phyloP scores from a whole-genome alignment of 139 green algal species.

The Nannochloris sp. region DNA sequence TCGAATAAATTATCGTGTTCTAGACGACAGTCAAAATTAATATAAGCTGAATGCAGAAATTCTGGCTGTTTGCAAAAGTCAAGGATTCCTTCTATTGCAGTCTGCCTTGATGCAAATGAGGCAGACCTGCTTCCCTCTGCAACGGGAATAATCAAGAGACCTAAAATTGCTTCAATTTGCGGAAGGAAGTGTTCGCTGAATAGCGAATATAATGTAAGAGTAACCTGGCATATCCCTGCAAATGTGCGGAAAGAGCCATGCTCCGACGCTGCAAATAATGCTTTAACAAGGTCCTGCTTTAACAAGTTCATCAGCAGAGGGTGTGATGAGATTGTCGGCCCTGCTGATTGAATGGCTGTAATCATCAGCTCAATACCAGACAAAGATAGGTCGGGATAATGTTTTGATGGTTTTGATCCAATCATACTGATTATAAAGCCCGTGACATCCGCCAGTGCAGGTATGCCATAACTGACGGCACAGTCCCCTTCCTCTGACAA shows the following conservation, averaged over 20 bases:
- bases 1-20: slow-evolving; percentile 78
- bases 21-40: slow-evolving; percentile 78
- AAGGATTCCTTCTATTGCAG: slow-evolving; percentile 83
- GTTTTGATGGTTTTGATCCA: not conserved
- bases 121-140: slow-evolving; percentile 53
- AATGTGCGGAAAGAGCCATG: slow-evolving; percentile 32
- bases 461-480: slow-evolving; percentile 23
- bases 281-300: slow-evolving; percentile 51
- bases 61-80: slow-evolving; percentile 78
- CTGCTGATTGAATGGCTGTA: slow-evolving; percentile 38
- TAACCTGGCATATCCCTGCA: slow-evolving; percentile 45
- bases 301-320: slow-evolving; percentile 54
- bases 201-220: slow-evolving; percentile 65
- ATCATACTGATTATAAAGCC: slow-evolving; percentile 39
- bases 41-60: slow-evolving; percentile 79
- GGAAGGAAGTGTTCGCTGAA: slow-evolving; percentile 61
- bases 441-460: slow-evolving; percentile 31
- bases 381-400: slow-evolving; percentile 37
- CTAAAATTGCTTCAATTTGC: slow-evolving; percentile 78
- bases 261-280: slow-evolving; percentile 38
- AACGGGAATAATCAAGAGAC: slow-evolving; percentile 66
- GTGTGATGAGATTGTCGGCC: slow-evolving; percentile 27
- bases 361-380: slow-evolving; percentile 73
- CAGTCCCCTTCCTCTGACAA: not conserved
- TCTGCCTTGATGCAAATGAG: slow-evolving; percentile 58